phyloP scores from a whole-genome alignment of 2,329 filamentous ascomycete genomes.

The Claviceps lovelessii region DNA sequence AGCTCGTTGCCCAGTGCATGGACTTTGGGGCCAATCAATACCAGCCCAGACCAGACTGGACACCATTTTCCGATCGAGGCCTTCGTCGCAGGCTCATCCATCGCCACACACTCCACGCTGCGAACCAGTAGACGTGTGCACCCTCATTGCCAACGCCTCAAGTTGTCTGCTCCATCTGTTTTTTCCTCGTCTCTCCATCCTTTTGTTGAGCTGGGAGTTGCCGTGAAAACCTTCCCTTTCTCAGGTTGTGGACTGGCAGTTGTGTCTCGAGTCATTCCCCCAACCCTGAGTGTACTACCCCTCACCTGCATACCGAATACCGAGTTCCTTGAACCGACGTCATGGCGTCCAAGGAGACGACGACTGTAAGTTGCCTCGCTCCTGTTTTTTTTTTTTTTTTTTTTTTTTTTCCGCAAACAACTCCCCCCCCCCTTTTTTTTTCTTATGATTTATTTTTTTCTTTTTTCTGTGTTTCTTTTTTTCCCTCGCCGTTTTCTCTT shows the following conservation, averaged over 20 bases:
- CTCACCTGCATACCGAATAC: not conserved
- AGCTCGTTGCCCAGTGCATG: too few relatives aligned
- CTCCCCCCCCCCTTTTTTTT: not conserved
- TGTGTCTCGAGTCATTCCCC: not conserved
- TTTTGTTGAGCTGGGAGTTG: not conserved
- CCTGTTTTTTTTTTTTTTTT: too few relatives aligned
- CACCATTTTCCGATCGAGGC: not conserved
- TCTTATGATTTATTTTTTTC: not conserved
- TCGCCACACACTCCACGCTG: not conserved
- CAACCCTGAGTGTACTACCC: not conserved
- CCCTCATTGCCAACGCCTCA: not conserved
- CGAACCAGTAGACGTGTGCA: not conserved
- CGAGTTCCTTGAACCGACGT: not conserved
- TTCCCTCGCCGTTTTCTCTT: too few relatives aligned
- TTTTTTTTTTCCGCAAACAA: not conserved
- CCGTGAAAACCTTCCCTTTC: not conserved
- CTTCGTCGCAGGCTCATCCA: not conserved
- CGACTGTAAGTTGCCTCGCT: slow-evolving; percentile 12
- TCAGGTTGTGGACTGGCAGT: not conserved
- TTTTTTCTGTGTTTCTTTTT: too few relatives aligned
- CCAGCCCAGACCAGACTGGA: too few relatives aligned
- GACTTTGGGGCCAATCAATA: not conserved
- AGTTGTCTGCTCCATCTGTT: too few relatives aligned
- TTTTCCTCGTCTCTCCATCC: not conserved
- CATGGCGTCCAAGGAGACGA: slow-evolving; percentile 20